Base-by-base conservation (phyloP, 2,329 filamentous ascomycete species). In the Thermothelomyces thermophilus region DNA sequence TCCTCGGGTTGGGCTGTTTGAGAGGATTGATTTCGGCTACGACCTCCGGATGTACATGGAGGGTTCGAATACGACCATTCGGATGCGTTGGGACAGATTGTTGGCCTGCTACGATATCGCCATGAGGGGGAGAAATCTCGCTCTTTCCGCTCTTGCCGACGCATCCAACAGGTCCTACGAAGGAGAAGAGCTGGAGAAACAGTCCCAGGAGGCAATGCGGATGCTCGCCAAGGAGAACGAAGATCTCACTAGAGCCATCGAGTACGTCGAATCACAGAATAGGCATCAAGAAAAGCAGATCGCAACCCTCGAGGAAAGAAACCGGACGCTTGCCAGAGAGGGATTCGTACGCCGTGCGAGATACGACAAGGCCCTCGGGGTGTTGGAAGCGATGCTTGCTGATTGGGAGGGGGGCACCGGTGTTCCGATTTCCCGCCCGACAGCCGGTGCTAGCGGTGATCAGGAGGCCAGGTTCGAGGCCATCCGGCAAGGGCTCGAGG, bases 101-200 rank as follows among this genome's bases (percentile, higher is more conserved):
- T 10, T 54, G 40, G n/a, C 2, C 11, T 16, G 9, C 19, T 54
- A 48, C 26, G 45, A 54, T 35, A 24, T 39, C 14, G 34, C 41
- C 14, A 51, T 54, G 48, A 24, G 7, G 11, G 44, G 44, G 7
- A 51, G 48, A 9, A 5, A 13, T 13, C 19, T 6, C 13, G 45
- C 44, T 10, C 24, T 51, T 17, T 24, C 22, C 16, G 45, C 35
- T 7, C 48, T 54, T 4, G n/a, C 3, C 11, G 48, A 30, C 31
- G 37, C 45, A 2, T 39, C 37, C 26, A 33, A 33, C 5, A 22
- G 17, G 13, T 22, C 42, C 16, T n/a, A n/a, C 2, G 16, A 30
- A 1, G 7, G 26, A 20, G 9, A 39, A 7, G 7, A 10, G 1
- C 22, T 22, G 4, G 17, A 16, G 14, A 1, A 1, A 5, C 1